Evolutionary conservation across 2,329 filamentous ascomycete species (phyloP).

Genomic region (Aspergillus aculeatus): DNA sequence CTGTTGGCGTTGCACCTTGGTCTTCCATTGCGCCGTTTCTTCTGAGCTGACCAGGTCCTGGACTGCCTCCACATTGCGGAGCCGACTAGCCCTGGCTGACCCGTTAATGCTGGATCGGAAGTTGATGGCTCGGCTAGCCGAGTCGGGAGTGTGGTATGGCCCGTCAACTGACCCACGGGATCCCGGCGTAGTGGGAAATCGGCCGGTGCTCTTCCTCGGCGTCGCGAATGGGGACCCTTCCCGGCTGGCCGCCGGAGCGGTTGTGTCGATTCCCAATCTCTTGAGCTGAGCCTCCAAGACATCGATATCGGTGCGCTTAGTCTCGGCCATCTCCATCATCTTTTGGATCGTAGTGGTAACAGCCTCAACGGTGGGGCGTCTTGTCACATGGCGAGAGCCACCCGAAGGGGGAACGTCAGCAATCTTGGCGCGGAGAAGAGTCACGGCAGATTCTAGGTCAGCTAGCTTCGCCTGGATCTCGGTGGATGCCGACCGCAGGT

Average conservation of each 20-base stretch:
- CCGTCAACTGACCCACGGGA: constrained; percentile 35
- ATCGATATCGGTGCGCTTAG: constrained; percentile 86
- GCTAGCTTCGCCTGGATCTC: constrained; percentile 71
- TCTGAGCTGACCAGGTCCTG: constrained; percentile 26
- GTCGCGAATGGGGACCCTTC: constrained; percentile 42
- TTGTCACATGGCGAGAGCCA: constrained; percentile 31
- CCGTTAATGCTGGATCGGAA: constrained; percentile 39
- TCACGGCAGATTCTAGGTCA: constrained; percentile 76
- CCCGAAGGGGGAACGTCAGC: constrained; percentile 56
- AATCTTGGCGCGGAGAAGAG: constrained; percentile 75
- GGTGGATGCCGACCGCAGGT: constrained; percentile 74
- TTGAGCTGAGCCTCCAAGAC: constrained; percentile 84
- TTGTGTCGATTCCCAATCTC: constrained; percentile 58
- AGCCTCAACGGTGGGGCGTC: constrained; percentile 82
- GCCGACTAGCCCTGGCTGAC: constrained; percentile 32
- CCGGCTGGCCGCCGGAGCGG: constrained; percentile 26
- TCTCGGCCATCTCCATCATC: constrained; percentile 90
- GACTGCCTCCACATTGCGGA: constrained; percentile 31
- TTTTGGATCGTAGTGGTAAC: constrained; percentile 88
- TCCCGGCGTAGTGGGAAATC: constrained; percentile 39
- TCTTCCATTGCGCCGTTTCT: constrained; percentile 37
- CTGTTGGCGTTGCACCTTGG: constrained; percentile 36
- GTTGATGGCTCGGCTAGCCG: constrained; percentile 30
- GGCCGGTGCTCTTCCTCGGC: constrained; percentile 32
- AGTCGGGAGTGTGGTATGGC: constrained; percentile 44